Conservation (phyloP, 2,329 filamentous ascomycete genomes). For the Blastomyces emzantsi region DNA sequence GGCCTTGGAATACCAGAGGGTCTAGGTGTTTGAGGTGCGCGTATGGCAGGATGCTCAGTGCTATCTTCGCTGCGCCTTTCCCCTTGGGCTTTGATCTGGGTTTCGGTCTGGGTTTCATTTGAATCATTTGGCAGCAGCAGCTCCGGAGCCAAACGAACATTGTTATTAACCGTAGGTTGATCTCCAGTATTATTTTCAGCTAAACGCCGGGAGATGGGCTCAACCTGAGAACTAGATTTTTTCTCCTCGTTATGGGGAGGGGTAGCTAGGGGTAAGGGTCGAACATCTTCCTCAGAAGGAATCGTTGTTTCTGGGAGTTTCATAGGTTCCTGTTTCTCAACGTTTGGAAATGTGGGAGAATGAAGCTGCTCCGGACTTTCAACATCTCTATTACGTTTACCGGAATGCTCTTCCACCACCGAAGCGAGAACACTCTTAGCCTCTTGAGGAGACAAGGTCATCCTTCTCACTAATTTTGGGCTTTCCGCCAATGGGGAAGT, state of each 20-base stretch:
- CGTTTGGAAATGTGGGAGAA: conserved; percentile 10
- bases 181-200: neutral
- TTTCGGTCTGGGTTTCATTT: conserved; percentile 12
- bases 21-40: conserved; percentile 19
- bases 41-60: neutral
- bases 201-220: neutral
- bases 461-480: conserved; percentile 30
- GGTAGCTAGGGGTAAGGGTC: conserved; percentile 53
- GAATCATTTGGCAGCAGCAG: conserved; percentile 1
- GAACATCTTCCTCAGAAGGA: conserved; percentile 45
- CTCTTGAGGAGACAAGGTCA: conserved; percentile 51
- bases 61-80: conserved; percentile 2
- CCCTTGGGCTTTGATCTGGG: conserved; percentile 16
- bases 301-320: conserved; percentile 20
- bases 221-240: too few relatives aligned
- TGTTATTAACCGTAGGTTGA: neutral
- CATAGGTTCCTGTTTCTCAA: conserved; percentile 16
- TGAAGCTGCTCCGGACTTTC: conserved; percentile 4
- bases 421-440: conserved; percentile 55
- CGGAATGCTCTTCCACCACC: conserved; percentile 55
- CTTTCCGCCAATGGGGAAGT: conserved; percentile 24
- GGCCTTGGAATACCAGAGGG: conserved; percentile 35
- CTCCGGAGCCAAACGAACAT: neutral
- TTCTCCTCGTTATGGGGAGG: conserved; percentile 23
- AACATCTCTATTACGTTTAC: conserved; percentile 25